Evolutionary conservation across 371 early-diverging fungal genomes (phyloP).

Genomic region (Encephalitozoon intestinalis): DNA sequence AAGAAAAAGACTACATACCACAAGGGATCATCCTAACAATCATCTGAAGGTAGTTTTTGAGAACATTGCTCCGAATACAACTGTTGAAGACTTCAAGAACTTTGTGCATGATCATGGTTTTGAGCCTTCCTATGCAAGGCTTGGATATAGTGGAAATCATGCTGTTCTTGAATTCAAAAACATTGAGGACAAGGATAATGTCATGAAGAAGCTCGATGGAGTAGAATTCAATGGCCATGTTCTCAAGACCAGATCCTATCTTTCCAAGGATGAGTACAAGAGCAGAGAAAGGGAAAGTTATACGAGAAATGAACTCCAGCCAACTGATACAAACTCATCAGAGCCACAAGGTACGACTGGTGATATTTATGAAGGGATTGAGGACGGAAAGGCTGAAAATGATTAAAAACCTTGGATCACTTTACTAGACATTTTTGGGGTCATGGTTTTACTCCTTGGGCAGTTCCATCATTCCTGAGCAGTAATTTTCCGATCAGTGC

Average conservation of each 20-base stretch:
- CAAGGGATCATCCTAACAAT: slow-evolving; percentile 25
- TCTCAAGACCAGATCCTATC: slow-evolving; percentile 8
- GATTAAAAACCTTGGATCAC: background rate
- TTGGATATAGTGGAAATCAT: slow-evolving; percentile 36
- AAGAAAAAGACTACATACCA: slow-evolving; percentile 12
- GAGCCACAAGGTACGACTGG: background rate
- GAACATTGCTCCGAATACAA: slow-evolving; percentile 1
- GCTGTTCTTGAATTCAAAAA: slow-evolving; percentile 45
- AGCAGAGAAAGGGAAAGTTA: background rate
- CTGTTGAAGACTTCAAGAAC: slow-evolving; percentile 22
- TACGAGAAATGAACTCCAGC: background rate
- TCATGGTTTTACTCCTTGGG: background rate
- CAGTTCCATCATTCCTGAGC: background rate
- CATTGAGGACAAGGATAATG: slow-evolving; percentile 34
- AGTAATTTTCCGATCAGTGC: slow-evolving; percentile 12
- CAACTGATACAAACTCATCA: background rate
- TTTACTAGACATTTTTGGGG: background rate
- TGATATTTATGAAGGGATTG: slow-evolving; percentile 1
- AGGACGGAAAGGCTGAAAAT: background rate
- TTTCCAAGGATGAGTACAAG: slow-evolving; percentile 5
- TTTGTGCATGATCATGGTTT: slow-evolving; percentile 25
- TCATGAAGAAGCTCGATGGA: slow-evolving; percentile 29
- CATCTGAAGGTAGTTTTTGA: slow-evolving; percentile 40
- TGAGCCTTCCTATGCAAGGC: slow-evolving; percentile 36
- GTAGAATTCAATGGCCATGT: slow-evolving; percentile 14